Conservation (phyloP, 2,329 filamentous ascomycete species). For the Polychaeton citri region DNA sequence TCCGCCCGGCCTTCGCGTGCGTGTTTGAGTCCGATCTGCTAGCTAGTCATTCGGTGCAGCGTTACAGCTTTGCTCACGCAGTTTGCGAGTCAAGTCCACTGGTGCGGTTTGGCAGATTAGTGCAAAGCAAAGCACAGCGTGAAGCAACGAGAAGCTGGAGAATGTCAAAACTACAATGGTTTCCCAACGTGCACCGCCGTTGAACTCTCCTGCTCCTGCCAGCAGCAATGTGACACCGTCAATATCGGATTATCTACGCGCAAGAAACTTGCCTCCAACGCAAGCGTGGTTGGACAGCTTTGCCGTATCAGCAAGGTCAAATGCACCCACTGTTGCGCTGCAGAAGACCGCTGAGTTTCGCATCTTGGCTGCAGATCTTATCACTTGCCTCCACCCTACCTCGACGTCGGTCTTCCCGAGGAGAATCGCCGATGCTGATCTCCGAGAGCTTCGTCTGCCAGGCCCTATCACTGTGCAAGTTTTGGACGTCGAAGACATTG, state of each 20-base stretch:
- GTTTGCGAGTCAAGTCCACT: too few relatives aligned
- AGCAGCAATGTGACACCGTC: not conserved
- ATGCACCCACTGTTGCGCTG: conserved; percentile 54
- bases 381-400: conserved; percentile 37
- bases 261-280: conserved; percentile 42
- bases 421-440: conserved; percentile 39
- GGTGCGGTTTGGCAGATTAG: too few relatives aligned
- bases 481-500: conserved; percentile 73
- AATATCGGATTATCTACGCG: not conserved
- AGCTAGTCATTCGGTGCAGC: too few relatives aligned
- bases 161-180: not conserved
- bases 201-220: not conserved
- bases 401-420: conserved; percentile 41
- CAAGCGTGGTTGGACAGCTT: conserved; percentile 52
- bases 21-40: too few relatives aligned
- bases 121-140: too few relatives aligned
- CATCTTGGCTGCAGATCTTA: conserved; percentile 66
- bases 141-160: too few relatives aligned
- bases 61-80: too few relatives aligned
- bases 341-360: conserved; percentile 70
- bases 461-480: conserved; percentile 65
- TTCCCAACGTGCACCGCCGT: not conserved
- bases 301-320: conserved; percentile 39
- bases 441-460: conserved; percentile 43
- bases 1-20: too few relatives aligned